Base-by-base conservation (phyloP, 371 early-diverging fungal genomes). In the Syncephalastrum sp. region DNA sequence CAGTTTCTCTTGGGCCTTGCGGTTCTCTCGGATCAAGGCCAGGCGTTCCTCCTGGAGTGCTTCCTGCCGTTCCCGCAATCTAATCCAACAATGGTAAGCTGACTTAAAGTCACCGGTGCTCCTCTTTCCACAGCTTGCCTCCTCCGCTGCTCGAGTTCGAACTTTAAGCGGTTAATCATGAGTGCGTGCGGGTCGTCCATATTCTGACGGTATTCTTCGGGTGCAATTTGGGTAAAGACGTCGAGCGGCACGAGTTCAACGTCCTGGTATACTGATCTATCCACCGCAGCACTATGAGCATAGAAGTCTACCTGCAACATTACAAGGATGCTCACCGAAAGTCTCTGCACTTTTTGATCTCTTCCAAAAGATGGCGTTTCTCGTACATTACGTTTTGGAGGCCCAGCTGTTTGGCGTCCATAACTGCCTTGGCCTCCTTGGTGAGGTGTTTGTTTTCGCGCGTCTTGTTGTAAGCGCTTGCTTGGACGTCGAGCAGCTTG, bases 351-450 rank as follows among this genome's bases (percentile, higher is more conserved):
- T 72, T 65, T 0, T 71, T 68, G 27, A 75, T 75, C 44, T 79
- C 75, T 46, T 75, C 75, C 27, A 75, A 50, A 63, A 79, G 65
- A 44, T 79, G 75, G 17, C 74, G 64, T 47, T 74, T 73, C 59
- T 79, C 75, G 55, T 74, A 79, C 66, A 74, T 69, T 14, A 75
- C 72, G 51, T 75, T 74, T 51, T 79, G 79, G 24, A 79, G 67
- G 10, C 67, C 74, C 4, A 73, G 47, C 45, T 71, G 63, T 38
- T 60, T 65, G 47, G 63, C 67, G 42, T 79, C 74, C 79, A 79
- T 75, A n/a, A 45, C 52, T 4, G 55, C 50, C 55, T 72, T 75
- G 29, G 75, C 75, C 16, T 79, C 72, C 21, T 66, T 42, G 42
- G 79, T 79, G n/a, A 59, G 49, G 50, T 73, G 66, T 59, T 75